Percentiles rank a stretch among this genome's conserved stretches.
Evolutionary conservation across 2,329 filamentous ascomycete genomes (phyloP).

Genomic region (Ophiosphaerella korrae): DNA sequence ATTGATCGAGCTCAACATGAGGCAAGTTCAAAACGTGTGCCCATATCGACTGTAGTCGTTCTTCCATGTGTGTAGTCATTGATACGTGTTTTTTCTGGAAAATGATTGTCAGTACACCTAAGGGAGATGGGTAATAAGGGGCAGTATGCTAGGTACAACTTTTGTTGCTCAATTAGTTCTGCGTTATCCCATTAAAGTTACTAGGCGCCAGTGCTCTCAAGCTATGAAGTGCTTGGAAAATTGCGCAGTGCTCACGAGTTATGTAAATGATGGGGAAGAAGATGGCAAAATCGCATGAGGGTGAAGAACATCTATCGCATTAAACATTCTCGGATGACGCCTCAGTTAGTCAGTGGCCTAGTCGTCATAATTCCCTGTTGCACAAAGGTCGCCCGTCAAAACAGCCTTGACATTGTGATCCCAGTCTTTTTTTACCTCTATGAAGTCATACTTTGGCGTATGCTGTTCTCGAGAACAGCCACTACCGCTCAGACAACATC

Average conservation of each 20-base stretch:
- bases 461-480: constrained; percentile 12
- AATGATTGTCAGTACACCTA: background rate
- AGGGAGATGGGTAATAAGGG: too few relatives aligned
- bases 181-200: background rate
- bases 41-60: constrained; percentile 32
- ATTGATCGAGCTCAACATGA: constrained; percentile 32
- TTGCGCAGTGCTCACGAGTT: background rate
- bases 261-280: background rate
- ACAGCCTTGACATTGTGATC: background rate
- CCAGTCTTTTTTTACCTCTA: constrained; percentile 6
- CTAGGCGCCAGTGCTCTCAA: background rate
- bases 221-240: background rate
- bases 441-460: constrained; percentile 18
- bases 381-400: background rate
- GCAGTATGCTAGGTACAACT: too few relatives aligned
- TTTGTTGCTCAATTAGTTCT: background rate
- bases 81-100: background rate
- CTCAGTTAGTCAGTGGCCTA: constrained; percentile 9
- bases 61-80: constrained; percentile 18
- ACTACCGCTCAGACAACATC: constrained; percentile 9
- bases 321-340: constrained; percentile 4
- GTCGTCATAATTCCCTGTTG: constrained; percentile 6
- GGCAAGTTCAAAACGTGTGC: constrained; percentile 39
- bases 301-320: constrained; percentile 4
- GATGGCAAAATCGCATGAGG: background rate